Conservation (phyloP, 2,329 filamentous ascomycete species). For the Aureobasidium sp. region DNA sequence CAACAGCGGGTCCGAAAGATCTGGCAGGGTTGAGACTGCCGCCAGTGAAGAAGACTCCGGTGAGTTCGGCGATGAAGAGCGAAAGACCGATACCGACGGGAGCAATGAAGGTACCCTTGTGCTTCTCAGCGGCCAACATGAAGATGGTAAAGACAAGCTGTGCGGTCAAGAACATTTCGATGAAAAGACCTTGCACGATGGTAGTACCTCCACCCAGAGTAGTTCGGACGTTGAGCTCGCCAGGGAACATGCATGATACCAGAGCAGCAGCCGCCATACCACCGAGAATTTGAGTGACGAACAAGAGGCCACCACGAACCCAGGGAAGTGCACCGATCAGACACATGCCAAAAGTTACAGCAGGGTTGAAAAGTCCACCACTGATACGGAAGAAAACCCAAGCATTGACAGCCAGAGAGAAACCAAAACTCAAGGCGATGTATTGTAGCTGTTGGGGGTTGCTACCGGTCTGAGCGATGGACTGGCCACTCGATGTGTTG, state of each 20-base stretch:
- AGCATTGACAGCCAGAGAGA: constrained; percentile 34
- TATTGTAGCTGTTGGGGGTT: constrained; percentile 32
- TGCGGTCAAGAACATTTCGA: constrained; percentile 34
- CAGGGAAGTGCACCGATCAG: constrained; percentile 30
- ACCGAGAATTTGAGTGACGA: constrained; percentile 31
- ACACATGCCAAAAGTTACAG: constrained; percentile 30
- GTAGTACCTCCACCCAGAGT: constrained; percentile 28
- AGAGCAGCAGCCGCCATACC: constrained; percentile 29
- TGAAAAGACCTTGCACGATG: constrained; percentile 32
- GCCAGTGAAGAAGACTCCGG: constrained; percentile 30
- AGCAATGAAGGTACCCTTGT: constrained; percentile 37
- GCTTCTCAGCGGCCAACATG: constrained; percentile 35
- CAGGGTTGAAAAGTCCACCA: constrained; percentile 31
- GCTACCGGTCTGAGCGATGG: constrained; percentile 21
- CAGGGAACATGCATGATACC: constrained; percentile 31
- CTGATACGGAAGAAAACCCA: constrained; percentile 33
- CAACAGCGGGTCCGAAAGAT: constrained; percentile 28
- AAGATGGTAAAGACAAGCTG: constrained; percentile 36
- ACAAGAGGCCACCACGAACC: constrained; percentile 27
- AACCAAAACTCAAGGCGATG: constrained; percentile 33
- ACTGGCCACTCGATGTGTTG: constrained; percentile 20
- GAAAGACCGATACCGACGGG: constrained; percentile 36
- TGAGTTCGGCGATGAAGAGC: constrained; percentile 40
- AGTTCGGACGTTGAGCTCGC: constrained; percentile 29
- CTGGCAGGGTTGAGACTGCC: constrained; percentile 29